Evolutionary conservation across 768 basidiomycete genomes (phyloP).

Genomic region (Kwoniella botswanensis): DNA sequence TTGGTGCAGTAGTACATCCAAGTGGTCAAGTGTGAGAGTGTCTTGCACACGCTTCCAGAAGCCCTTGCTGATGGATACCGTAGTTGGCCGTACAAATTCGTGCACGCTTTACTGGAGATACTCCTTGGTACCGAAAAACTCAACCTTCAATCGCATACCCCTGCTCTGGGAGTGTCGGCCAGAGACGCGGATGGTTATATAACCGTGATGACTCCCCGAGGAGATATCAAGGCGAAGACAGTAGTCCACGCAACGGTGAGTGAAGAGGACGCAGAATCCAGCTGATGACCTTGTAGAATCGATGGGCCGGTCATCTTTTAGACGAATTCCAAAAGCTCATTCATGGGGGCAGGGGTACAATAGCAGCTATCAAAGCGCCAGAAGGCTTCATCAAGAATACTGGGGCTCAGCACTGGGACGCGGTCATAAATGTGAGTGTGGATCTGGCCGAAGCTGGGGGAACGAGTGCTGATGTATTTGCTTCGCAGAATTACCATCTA

Average conservation of each 20-base stretch:
- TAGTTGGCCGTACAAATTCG: conserved; percentile 39
- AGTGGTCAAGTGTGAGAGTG: conserved; percentile 32
- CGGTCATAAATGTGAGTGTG: conserved; percentile 32
- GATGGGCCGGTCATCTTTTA: conserved; percentile 33
- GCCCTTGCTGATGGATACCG: background rate
- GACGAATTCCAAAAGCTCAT: conserved; percentile 28
- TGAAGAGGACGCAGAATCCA: background rate
- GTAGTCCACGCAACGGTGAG: conserved; percentile 33
- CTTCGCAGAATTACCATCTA: conserved; percentile 28
- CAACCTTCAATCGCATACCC: conserved; percentile 34
- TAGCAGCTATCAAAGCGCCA: conserved; percentile 34
- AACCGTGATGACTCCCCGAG: conserved; percentile 26
- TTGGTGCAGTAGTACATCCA: conserved; percentile 28
- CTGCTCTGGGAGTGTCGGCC: conserved; percentile 12
- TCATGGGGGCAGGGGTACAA: conserved; percentile 28
- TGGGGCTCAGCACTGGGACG: conserved; percentile 37
- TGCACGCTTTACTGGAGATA: conserved; percentile 27
- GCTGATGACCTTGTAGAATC: conserved; percentile 19
- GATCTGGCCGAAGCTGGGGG: background rate
- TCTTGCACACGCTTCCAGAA: background rate
- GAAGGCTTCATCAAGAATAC: conserved; percentile 23
- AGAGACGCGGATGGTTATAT: conserved; percentile 29
- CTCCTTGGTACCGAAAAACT: conserved; percentile 16
- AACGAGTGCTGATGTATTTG: background rate
- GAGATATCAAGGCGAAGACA: conserved; percentile 22